These are phyloP conservation scores for Pseudopyrenochaeta lycopersici DNA, from an alignment of 2,329 filamentous ascomycete genomes.

Conservation along the genomic window DNA sequence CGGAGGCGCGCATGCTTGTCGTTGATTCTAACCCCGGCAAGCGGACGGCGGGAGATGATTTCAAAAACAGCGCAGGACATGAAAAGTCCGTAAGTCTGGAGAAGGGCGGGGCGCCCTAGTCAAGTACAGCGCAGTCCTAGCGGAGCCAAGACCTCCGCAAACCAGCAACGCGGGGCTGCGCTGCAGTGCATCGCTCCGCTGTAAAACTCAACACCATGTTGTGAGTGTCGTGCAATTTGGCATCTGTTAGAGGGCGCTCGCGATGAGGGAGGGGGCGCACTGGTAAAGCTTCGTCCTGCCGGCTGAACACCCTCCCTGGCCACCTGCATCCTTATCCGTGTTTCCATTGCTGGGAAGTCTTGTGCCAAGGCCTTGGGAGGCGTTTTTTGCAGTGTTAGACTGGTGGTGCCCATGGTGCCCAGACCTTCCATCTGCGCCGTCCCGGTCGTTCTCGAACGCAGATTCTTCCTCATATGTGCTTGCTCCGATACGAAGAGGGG, in stretches of 20 bases:
- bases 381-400: conserved; percentile 34
- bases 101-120: conserved; percentile 9
- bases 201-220: conserved; percentile 9
- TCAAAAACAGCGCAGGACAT: neutral
- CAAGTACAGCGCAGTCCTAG: conserved; percentile 2
- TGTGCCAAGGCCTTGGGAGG: conserved; percentile 51
- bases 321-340: conserved; percentile 30
- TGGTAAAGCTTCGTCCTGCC: conserved; percentile 39
- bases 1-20: conserved; percentile 8
- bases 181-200: conserved; percentile 15
- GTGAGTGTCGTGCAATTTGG: neutral
- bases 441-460: conserved; percentile 45
- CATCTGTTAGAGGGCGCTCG: neutral
- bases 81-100: conserved; percentile 2
- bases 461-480: conserved; percentile 43
- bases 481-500: conserved; percentile 37
- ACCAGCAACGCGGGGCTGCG: conserved; percentile 14
- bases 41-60: conserved; percentile 16
- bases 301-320: conserved; percentile 21
- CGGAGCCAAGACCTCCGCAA: conserved; percentile 3
- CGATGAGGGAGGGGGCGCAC: conserved; percentile 12
- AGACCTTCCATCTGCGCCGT: conserved; percentile 33
- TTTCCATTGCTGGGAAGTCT: conserved; percentile 26
- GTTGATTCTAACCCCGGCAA: conserved; percentile 12
- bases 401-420: conserved; percentile 35